A percentile compares a stretch with the other conserved stretches of the same genome.
Conservation (phyloP, 164 flowering plant genomes). For the Vitis labrusca region DNA sequence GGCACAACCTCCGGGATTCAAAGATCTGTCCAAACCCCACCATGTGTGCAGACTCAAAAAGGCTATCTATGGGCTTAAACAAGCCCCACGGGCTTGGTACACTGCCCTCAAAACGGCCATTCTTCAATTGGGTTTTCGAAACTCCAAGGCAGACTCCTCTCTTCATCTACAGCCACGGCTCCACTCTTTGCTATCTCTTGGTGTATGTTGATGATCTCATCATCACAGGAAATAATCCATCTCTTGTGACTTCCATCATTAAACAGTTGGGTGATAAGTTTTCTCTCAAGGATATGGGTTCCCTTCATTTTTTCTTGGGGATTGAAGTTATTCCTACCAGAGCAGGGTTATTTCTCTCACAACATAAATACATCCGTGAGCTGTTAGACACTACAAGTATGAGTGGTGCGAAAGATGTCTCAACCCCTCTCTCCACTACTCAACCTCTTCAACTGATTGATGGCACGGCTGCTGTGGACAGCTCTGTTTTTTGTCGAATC, state of each 20-base stretch:
- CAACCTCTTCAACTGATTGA: not conserved
- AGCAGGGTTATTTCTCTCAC: not conserved
- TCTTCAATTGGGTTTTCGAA: not conserved
- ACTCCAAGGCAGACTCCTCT: conserved; percentile 2
- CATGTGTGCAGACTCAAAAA: not conserved
- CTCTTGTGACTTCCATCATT: too few species aligned
- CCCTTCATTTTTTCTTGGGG: conserved; percentile 6
- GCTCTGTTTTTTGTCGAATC: not conserved
- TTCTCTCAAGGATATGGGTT: conserved; percentile 1
- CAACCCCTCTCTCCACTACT: not conserved
- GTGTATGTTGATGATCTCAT: not conserved
- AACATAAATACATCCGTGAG: conserved; percentile 5
- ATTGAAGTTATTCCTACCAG: conserved; percentile 6
- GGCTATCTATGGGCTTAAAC: too few species aligned
- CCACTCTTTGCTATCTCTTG: not conserved
- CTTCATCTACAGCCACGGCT: not conserved
- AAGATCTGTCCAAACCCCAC: not conserved
- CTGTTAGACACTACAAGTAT: not conserved
- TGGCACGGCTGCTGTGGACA: not conserved
- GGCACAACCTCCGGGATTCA: too few species aligned
- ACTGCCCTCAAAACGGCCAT: not conserved
- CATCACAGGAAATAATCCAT: too few species aligned
- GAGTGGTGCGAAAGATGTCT: not conserved
- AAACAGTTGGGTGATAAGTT: too few species aligned
- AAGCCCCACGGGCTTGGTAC: too few species aligned